These are phyloP conservation scores for Fomitiporia mediterranea DNA, from an alignment of 1,284 basidiomycete species.

Conservation along the genomic window DNA sequence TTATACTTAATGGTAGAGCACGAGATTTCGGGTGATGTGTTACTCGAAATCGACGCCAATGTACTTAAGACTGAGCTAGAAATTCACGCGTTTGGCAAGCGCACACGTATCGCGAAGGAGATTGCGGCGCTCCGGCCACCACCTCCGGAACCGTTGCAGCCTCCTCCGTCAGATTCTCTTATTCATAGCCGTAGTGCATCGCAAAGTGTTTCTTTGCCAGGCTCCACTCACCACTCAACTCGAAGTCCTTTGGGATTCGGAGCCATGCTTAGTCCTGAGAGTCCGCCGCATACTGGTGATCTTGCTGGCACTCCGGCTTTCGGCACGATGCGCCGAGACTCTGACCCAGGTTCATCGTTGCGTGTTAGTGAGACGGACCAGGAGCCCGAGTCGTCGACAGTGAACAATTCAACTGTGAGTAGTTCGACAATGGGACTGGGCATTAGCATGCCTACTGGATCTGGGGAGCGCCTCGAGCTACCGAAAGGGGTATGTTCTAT, in stretches of 20 bases:
- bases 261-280: slow-evolving; percentile 35
- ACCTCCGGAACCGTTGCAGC: slow-evolving; percentile 38
- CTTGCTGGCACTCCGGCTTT: slow-evolving; percentile 25
- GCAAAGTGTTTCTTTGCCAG: slow-evolving; percentile 25
- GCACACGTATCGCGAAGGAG: slow-evolving; percentile 90
- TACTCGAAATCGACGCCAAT: slow-evolving; percentile 90
- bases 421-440: slow-evolving; percentile 25
- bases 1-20: slow-evolving; percentile 68
- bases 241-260: slow-evolving; percentile 13
- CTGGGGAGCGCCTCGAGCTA: slow-evolving; percentile 12
- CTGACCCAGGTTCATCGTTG: slow-evolving; percentile 29
- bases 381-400: slow-evolving; percentile 16
- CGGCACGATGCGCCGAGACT: slow-evolving; percentile 26
- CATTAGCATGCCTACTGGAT: slow-evolving; percentile 20
- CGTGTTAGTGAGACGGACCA: slow-evolving; percentile 13
- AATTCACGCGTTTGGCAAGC: slow-evolving; percentile 91
- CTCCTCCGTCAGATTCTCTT: slow-evolving; percentile 37
- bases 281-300: slow-evolving; percentile 34
- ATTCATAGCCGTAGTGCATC: slow-evolving; percentile 42
- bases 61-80: slow-evolving; percentile 95
- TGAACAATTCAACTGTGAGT: slow-evolving; percentile 20
- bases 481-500: slow-evolving; percentile 11
- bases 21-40: slow-evolving; percentile 96
- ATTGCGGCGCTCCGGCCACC: slow-evolving; percentile 84
- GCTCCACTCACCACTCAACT: slow-evolving; percentile 19